Conservation (phyloP, 2,329 filamentous ascomycete species). For the Aspergillus spinulosporus region DNA sequence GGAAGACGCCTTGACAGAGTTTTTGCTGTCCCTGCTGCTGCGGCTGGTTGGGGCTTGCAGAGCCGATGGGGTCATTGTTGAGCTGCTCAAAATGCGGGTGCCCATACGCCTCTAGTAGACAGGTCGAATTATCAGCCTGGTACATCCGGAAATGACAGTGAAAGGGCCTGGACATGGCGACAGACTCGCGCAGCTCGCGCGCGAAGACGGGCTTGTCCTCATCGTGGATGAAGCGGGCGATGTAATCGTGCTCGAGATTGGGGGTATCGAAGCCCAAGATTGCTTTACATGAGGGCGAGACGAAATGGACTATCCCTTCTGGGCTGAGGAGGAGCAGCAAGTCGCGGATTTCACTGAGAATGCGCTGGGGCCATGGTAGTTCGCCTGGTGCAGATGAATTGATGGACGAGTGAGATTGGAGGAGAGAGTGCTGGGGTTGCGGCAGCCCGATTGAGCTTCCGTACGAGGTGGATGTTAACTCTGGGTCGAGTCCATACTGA, state of each 20-base stretch:
- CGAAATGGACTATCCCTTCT: slow-evolving; percentile 79
- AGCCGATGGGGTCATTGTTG: background rate
- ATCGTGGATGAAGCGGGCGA: slow-evolving; percentile 80
- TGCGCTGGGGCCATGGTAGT: slow-evolving; percentile 80
- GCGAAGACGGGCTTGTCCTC: slow-evolving; percentile 83
- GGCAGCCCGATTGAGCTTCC: slow-evolving; percentile 1
- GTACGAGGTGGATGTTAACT: slow-evolving; percentile 2
- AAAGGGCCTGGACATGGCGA: slow-evolving; percentile 74
- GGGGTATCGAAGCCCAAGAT: no score
- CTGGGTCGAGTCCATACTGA: slow-evolving; percentile 7
- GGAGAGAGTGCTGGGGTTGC: background rate
- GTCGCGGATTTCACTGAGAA: slow-evolving; percentile 87
- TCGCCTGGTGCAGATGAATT: slow-evolving; percentile 53
- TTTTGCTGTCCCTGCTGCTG: slow-evolving; percentile 47
- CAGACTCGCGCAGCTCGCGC: slow-evolving; percentile 85
- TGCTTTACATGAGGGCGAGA: slow-evolving; percentile 73
- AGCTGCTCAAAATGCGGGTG: slow-evolving; percentile 77
- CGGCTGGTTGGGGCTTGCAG: background rate
- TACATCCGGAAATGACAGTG: slow-evolving; percentile 84
- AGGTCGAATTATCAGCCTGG: slow-evolving; percentile 70
- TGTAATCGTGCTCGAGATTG: slow-evolving; percentile 71
- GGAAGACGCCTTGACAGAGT: slow-evolving; percentile 86
- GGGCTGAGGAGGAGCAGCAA: slow-evolving; percentile 84
- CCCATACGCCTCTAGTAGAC: slow-evolving; percentile 87
- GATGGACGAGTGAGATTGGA: slow-evolving; percentile 12